Evolutionary conservation across 306 rosid species (phyloP).

Genomic region (Adenanthera pavonina): DNA sequence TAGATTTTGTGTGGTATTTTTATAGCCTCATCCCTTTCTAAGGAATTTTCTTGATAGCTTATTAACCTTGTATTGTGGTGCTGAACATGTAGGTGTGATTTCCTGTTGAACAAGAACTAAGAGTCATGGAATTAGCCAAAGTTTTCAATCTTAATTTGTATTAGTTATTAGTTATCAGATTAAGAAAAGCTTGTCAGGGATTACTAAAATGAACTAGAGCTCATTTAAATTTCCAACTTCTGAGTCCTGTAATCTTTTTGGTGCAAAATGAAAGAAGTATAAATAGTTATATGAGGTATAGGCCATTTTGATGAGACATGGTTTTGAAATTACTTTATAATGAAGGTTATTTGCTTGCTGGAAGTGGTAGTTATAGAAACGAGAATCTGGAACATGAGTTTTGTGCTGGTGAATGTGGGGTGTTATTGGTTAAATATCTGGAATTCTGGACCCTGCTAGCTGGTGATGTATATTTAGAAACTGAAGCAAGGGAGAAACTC

Average conservation of each 20-base stretch:
- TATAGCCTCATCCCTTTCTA: not conserved
- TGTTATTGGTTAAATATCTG: not conserved
- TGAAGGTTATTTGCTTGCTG: not conserved
- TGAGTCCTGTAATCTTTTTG: not conserved
- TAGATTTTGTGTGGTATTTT: not conserved
- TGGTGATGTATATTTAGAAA: not conserved
- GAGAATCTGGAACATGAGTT: not conserved
- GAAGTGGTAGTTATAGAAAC: not conserved
- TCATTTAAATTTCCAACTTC: not conserved
- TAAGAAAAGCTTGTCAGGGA: not conserved
- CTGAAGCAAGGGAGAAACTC: constrained; percentile 1
- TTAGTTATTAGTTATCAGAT: not conserved
- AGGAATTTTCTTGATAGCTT: constrained; percentile 12
- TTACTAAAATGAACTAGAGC: not conserved
- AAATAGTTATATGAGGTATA: not conserved
- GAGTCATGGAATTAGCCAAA: not conserved
- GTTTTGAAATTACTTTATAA: not conserved
- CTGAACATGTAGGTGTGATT: constrained; percentile 28
- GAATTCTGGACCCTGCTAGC: constrained; percentile 10
- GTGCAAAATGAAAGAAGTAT: not conserved
- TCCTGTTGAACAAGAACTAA: not conserved
- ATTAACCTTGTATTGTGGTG: constrained; percentile 8
- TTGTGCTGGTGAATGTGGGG: not conserved
- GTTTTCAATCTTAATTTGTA: not conserved
- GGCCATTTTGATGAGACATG: not conserved